phyloP scores from a whole-genome alignment of 2,329 filamentous ascomycete genomes.

The Aureobasidium musti region DNA sequence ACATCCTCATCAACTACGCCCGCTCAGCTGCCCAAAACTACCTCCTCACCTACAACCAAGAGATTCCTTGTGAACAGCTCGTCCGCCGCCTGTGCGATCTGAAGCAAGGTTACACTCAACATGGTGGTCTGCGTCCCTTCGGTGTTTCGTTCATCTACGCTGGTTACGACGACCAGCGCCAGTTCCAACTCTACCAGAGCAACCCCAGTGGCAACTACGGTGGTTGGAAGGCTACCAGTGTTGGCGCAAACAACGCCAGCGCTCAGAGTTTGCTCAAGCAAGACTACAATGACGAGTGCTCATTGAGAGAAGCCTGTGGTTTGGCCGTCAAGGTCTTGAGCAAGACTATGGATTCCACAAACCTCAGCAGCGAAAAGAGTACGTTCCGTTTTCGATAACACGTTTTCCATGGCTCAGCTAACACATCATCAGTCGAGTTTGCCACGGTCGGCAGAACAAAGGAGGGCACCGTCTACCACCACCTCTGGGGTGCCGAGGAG shows the following conservation, averaged over 20 bases:
- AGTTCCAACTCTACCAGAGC: constrained; percentile 99
- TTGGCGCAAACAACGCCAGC: constrained; percentile 96
- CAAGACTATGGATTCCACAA: constrained; percentile 99
- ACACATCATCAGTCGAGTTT: constrained; percentile 73
- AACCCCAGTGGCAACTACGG: constrained; percentile 99
- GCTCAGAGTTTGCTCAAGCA: constrained; percentile 97
- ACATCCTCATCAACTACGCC: constrained; percentile 99
- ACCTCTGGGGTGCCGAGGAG: constrained; percentile 95
- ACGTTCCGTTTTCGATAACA: constrained; percentile 39
- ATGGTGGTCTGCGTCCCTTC: constrained; percentile 96
- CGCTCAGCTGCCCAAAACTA: constrained; percentile 95
- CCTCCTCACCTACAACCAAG: constrained; percentile 99
- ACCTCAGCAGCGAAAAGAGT: constrained; percentile 99
- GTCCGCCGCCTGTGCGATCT: constrained; percentile 95
- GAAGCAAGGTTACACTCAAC: constrained; percentile 99
- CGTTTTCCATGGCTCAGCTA: background rate
- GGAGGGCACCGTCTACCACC: constrained; percentile 96
- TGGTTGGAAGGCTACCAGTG: constrained; percentile 98
- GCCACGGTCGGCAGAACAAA: constrained; percentile 96
- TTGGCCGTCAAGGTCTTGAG: constrained; percentile 98
- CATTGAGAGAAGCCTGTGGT: constrained; percentile 91
- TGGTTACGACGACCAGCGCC: constrained; percentile 90
- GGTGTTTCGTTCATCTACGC: constrained; percentile 99
- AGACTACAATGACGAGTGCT: constrained; percentile 98
- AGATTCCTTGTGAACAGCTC: constrained; percentile 98